A percentile compares a stretch with the other conserved stretches of the same genome.
Conservation (phyloP, 1,139 yeast genomes). For the Zygosaccharomyces pseudobailii region DNA sequence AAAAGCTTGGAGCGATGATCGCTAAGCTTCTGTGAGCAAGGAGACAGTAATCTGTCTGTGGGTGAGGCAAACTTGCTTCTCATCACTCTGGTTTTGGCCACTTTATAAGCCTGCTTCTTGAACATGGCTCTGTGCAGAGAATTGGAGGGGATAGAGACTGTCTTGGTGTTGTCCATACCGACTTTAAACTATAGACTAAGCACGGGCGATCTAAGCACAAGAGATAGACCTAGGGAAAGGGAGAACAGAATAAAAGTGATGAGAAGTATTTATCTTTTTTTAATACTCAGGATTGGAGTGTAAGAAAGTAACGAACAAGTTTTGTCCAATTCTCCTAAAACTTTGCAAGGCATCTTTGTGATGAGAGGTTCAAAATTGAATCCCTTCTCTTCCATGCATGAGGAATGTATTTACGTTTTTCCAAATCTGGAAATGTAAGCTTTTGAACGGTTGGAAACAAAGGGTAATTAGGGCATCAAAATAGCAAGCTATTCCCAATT, state of each 20-base stretch:
- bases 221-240: neutral
- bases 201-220: neutral
- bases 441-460: neutral
- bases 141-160: slow-evolving; percentile 2
- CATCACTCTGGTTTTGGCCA: slow-evolving; percentile 7
- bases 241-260: neutral
- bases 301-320: neutral
- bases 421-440: slow-evolving; percentile 12
- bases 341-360: neutral
- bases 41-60: slow-evolving; percentile 52
- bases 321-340: neutral
- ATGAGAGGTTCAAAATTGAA: neutral
- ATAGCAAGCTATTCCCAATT: neutral
- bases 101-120: slow-evolving; percentile 18
- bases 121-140: slow-evolving; percentile 23
- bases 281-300: neutral
- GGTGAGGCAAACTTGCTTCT: slow-evolving; percentile 47
- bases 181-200: neutral
- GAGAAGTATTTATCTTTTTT: neutral
- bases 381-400: neutral
- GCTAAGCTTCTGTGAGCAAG: slow-evolving; percentile 51
- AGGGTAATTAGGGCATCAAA: neutral
- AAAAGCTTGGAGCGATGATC: slow-evolving; percentile 40
- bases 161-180: slow-evolving; percentile 4
- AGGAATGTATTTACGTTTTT: slow-evolving; percentile 12